Conservation (phyloP, 495 filamentous ascomycete species). For the Hypoxylon lienhwacheense region DNA sequence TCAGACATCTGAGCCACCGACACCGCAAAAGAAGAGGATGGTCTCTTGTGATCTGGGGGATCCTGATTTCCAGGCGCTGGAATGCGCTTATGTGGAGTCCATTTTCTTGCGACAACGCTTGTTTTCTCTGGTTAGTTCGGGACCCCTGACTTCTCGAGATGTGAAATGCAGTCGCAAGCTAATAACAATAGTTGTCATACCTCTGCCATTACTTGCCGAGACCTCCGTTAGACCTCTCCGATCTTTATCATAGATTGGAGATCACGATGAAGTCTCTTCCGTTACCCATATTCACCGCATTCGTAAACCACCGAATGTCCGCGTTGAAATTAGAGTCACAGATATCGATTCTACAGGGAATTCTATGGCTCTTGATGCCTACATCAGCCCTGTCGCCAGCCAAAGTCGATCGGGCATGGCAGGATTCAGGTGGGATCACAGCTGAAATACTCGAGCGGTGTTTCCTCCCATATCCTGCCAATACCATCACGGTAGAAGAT, state of each 20-base stretch:
- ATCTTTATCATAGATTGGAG: constrained; percentile 69
- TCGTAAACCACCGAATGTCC: constrained; percentile 57
- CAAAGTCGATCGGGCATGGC: constrained; percentile 43
- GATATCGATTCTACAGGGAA: constrained; percentile 63
- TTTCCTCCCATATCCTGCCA: constrained; percentile 74
- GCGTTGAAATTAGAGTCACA: constrained; percentile 54
- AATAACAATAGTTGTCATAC: constrained; percentile 29
- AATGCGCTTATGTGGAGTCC: constrained; percentile 56
- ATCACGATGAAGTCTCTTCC: constrained; percentile 67
- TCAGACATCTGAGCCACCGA: constrained; percentile 39
- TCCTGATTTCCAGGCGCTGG: constrained; percentile 29
- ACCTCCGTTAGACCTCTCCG: constrained; percentile 54
- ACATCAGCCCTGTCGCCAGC: constrained; percentile 54
- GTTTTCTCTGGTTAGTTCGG: constrained; percentile 46
- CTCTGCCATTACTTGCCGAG: constrained; percentile 36
- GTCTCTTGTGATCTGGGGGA: constrained; percentile 19
- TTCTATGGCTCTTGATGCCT: constrained; percentile 66
- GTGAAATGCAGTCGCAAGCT: constrained; percentile 1
- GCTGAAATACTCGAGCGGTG: constrained; percentile 62
- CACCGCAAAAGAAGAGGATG: constrained; percentile 34
- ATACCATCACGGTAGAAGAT: constrained; percentile 61
- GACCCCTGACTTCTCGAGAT: not conserved
- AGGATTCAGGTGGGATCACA: constrained; percentile 52
- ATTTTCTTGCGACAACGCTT: constrained; percentile 66
- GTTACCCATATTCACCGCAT: constrained; percentile 69